Conservation (phyloP, 1,284 basidiomycete genomes). For the Farysia itapuensis region DNA sequence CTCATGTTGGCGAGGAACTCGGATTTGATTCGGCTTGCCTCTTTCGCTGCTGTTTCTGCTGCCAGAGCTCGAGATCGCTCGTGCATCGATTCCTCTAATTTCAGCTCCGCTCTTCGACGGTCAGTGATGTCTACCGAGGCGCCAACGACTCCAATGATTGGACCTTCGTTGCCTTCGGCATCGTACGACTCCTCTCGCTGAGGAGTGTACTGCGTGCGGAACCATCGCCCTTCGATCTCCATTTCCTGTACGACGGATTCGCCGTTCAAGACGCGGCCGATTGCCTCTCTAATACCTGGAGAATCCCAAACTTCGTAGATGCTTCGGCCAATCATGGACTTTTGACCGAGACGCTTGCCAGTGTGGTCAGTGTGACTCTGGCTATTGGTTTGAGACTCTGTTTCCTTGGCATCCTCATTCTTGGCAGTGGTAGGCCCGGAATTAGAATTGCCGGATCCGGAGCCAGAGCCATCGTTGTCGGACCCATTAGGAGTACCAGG, state of each 20-base stretch:
- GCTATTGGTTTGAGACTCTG: slow-evolving; percentile 36
- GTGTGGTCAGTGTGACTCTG: slow-evolving; percentile 32
- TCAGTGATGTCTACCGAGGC: slow-evolving; percentile 61
- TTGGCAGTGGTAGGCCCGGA: slow-evolving; percentile 13
- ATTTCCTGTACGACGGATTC: slow-evolving; percentile 51
- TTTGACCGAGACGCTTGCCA: slow-evolving; percentile 23
- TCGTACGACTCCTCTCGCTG: slow-evolving; percentile 39
- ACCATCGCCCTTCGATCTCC: slow-evolving; percentile 55
- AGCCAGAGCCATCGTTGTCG: slow-evolving; percentile 31
- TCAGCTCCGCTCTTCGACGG: slow-evolving; percentile 52
- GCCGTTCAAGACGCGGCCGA: slow-evolving; percentile 42
- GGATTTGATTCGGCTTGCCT: slow-evolving; percentile 64
- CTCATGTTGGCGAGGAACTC: slow-evolving; percentile 60
- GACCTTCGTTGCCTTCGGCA: slow-evolving; percentile 28
- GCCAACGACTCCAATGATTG: slow-evolving; percentile 58
- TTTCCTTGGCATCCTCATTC: slow-evolving; percentile 31
- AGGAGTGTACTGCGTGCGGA: slow-evolving; percentile 52
- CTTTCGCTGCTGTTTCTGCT: slow-evolving; percentile 61
- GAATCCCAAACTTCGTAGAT: slow-evolving; percentile 52
- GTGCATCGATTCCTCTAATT: slow-evolving; percentile 53
- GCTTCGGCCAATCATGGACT: slow-evolving; percentile 45
- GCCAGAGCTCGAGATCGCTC: slow-evolving; percentile 57
- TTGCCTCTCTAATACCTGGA: slow-evolving; percentile 39
- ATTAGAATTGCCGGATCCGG: slow-evolving; percentile 16
- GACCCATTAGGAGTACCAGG: slow-evolving; percentile 47